These are phyloP conservation scores for Klebsormidium nitens DNA, from an alignment of 139 green algal genomes.

Conservation along the genomic window DNA sequence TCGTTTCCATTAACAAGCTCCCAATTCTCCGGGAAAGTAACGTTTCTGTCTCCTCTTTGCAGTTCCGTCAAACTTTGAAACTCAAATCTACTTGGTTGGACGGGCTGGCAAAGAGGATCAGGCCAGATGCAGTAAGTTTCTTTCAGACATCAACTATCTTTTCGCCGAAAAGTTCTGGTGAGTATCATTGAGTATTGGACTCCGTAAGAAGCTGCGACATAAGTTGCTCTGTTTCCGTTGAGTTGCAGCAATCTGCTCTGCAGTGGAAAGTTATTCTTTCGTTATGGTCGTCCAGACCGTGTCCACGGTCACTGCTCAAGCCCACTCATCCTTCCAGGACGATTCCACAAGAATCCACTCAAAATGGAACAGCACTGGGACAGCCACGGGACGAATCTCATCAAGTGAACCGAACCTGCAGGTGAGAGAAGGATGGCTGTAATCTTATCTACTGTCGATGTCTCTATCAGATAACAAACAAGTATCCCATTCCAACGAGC, in stretches of 20 bases:
- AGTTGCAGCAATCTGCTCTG: too few relatives aligned
- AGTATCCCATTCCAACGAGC: slow-evolving; percentile 10
- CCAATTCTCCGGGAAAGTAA: too few relatives aligned
- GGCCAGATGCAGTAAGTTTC: not conserved
- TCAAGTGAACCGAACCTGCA: slow-evolving; percentile 21
- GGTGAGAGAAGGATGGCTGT: not conserved
- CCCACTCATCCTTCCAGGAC: too few relatives aligned
- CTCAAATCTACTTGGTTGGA: slow-evolving; percentile 23
- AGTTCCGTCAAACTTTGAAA: slow-evolving; percentile 27
- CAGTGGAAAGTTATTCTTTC: too few relatives aligned
- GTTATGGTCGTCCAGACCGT: too few relatives aligned
- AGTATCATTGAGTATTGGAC: slow-evolving; percentile 6
- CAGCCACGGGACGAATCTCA: slow-evolving; percentile 17
- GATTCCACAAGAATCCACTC: slow-evolving; percentile 13
- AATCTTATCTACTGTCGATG: not conserved
- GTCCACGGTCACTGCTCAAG: too few relatives aligned
- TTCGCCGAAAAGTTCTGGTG: not conserved
- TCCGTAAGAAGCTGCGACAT: too few relatives aligned
- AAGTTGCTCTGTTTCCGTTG: too few relatives aligned
- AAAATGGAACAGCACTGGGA: slow-evolving; percentile 14
- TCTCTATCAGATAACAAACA: not conserved
- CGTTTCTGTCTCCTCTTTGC: too few relatives aligned
- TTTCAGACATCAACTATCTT: not conserved
- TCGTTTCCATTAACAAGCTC: too few relatives aligned
- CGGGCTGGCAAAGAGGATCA: slow-evolving; percentile 4